Percentiles rank a stretch among this genome's conserved stretches.
phyloP scores from a whole-genome alignment of 257 asterid species.

The Phtheirospermum japonicum region DNA sequence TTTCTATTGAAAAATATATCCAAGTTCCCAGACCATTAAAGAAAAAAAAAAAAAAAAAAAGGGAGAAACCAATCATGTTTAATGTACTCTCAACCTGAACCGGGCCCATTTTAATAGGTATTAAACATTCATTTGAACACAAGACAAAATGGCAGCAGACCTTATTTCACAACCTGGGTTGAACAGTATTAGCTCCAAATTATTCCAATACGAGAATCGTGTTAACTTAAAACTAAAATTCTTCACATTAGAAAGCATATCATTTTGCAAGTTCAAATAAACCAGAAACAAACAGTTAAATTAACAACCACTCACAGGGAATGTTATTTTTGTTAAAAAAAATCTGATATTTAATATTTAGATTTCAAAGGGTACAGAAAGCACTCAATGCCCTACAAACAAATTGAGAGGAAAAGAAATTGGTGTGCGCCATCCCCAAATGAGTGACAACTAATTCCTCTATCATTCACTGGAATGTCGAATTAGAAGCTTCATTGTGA shows the following conservation, averaged over 20 bases:
- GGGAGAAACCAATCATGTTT: no score
- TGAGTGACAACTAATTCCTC: background rate
- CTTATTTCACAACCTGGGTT: background rate
- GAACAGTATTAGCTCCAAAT: background rate
- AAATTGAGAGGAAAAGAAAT: background rate
- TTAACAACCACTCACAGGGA: background rate
- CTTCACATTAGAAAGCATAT: background rate
- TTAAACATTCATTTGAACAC: background rate
- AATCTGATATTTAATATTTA: background rate
- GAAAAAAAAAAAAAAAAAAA: no score
- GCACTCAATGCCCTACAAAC: background rate
- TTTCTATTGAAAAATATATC: background rate
- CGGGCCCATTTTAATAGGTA: background rate
- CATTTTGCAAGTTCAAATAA: background rate
- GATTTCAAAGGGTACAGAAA: background rate
- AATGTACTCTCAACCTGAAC: no score
- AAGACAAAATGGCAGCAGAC: background rate
- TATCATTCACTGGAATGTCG: slow-evolving; percentile 2
- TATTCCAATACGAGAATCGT: background rate
- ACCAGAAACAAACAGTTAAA: background rate
- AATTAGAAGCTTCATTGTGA: background rate
- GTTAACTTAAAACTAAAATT: background rate
- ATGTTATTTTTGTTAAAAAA: background rate
- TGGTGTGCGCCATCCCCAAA: background rate
- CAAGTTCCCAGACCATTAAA: background rate